A percentile compares a stretch with the other conserved stretches of the same genome.
These are phyloP conservation scores for Hypsizygus marmoreus DNA, from an alignment of 768 basidiomycete genomes.

Conservation along the genomic window DNA sequence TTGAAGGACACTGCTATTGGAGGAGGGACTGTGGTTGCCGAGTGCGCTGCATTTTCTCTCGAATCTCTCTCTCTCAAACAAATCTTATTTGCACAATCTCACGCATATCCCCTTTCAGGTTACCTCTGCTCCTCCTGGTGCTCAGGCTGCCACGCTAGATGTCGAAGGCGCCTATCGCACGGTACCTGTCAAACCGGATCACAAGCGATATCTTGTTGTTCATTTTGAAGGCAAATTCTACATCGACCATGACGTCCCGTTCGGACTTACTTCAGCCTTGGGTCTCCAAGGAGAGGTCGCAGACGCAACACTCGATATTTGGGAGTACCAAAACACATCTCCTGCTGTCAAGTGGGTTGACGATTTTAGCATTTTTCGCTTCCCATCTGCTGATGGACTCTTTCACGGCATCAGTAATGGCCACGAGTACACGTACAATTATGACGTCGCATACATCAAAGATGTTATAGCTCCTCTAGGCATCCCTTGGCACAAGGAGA, in stretches of 20 bases:
- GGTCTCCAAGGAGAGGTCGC: constrained; percentile 28
- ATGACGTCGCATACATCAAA: constrained; percentile 14
- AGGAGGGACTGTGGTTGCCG: no score
- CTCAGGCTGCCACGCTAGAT: constrained; percentile 30
- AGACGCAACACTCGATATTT: constrained; percentile 25
- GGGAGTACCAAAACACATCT: constrained; percentile 14
- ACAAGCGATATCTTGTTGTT: constrained; percentile 23
- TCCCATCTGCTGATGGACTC: constrained; percentile 8
- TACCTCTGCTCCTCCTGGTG: constrained; percentile 26
- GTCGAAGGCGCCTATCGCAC: constrained; percentile 28
- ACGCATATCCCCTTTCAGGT: constrained; percentile 19
- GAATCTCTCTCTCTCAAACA: no score
- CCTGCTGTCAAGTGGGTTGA: constrained; percentile 30
- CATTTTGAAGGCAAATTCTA: constrained; percentile 17
- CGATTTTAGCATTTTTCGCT: constrained; percentile 26
- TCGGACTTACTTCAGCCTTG: constrained; percentile 24
- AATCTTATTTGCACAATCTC: no score
- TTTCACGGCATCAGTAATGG: constrained; percentile 5
- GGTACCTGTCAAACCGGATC: constrained; percentile 25
- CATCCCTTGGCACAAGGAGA: constrained; percentile 27
- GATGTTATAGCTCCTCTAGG: constrained; percentile 14
- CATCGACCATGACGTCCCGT: constrained; percentile 18
- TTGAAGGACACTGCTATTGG: constrained; percentile 1
- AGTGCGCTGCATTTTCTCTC: no score
- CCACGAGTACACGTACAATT: constrained; percentile 10